Evolutionary conservation across 208 protist genomes (phyloP).

Genomic region (Eutreptiella sp.): DNA sequence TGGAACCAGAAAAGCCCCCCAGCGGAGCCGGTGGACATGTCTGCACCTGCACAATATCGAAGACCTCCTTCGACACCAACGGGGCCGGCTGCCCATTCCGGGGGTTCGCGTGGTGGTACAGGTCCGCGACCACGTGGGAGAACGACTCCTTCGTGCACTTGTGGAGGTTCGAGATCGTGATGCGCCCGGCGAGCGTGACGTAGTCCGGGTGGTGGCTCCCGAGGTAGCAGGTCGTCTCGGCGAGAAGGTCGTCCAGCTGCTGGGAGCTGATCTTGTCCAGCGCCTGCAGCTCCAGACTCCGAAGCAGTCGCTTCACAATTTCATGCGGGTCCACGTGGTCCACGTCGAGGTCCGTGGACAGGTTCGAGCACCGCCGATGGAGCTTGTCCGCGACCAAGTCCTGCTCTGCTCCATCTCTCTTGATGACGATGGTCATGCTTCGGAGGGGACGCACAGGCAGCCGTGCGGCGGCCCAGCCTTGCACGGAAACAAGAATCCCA

Average conservation of each 20-base stretch:
- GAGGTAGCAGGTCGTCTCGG: conserved; percentile 92
- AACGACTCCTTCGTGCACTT: conserved; percentile 85
- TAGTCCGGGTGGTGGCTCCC: conserved; percentile 95
- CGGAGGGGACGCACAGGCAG: neutral
- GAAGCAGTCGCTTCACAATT: conserved; percentile 58
- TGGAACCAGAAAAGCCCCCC: too few species aligned
- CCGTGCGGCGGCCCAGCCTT: neutral
- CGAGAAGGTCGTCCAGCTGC: conserved; percentile 87
- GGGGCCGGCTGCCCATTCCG: conserved; percentile 62
- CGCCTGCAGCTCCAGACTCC: conserved; percentile 77
- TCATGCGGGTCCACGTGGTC: conserved; percentile 56
- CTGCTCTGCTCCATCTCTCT: conserved; percentile 56
- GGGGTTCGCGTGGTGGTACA: conserved; percentile 80
- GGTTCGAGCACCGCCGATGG: conserved; percentile 42
- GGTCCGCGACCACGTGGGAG: conserved; percentile 69
- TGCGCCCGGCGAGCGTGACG: conserved; percentile 90
- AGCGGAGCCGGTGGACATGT: too few species aligned
- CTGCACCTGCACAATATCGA: conserved; percentile 69
- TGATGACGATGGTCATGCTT: conserved; percentile 43
- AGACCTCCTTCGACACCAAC: conserved; percentile 87
- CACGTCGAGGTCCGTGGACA: conserved; percentile 46
- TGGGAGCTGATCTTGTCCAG: conserved; percentile 72
- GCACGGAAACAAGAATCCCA: too few species aligned
- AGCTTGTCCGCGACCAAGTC: conserved; percentile 56
- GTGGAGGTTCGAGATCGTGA: conserved; percentile 94